phyloP scores from a whole-genome alignment of 768 basidiomycete genomes.

The Mycena floridula region DNA sequence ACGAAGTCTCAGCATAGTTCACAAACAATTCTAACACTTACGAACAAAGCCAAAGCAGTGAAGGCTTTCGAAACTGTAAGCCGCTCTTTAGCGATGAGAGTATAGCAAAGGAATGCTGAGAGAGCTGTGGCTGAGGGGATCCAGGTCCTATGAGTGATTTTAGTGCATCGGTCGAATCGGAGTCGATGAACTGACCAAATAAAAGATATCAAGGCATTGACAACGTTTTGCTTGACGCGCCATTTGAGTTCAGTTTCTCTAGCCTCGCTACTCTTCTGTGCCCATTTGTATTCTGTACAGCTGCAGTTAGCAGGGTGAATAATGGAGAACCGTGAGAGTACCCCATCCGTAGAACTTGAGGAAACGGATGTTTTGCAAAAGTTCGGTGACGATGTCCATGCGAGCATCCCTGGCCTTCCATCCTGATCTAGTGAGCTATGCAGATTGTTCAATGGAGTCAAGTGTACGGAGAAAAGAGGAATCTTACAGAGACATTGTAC shows the following conservation, averaged over 20 bases:
- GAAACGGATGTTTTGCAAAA: conserved; percentile 69
- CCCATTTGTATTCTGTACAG: conserved; percentile 54
- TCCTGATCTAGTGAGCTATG: conserved; percentile 47
- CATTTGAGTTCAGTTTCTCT: conserved; percentile 61
- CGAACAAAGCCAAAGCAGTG: conserved; percentile 74
- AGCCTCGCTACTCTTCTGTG: conserved; percentile 40
- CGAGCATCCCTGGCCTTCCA: conserved; percentile 63
- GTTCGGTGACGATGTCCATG: conserved; percentile 69
- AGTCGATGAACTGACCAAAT: conserved; percentile 42
- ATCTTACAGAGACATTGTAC: conserved; percentile 54
- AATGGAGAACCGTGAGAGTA: conserved; percentile 22
- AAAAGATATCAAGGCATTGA: conserved; percentile 58
- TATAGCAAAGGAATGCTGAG: conserved; percentile 58
- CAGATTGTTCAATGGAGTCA: conserved; percentile 3
- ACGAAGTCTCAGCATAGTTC: no score
- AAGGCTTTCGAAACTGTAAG: conserved; percentile 79
- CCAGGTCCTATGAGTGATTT: conserved; percentile 48
- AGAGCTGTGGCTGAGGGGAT: conserved; percentile 66
- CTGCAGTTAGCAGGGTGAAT: neutral
- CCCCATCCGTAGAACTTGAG: conserved; percentile 78
- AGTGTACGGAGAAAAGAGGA: neutral
- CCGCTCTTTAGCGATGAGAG: conserved; percentile 54
- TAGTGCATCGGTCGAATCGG: neutral
- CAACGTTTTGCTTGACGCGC: conserved; percentile 58
- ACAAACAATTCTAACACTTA: no score